Percentiles rank a stretch among this genome's conserved stretches.
phyloP scores from a whole-genome alignment of 108 stramenopile species.

The Pseudonitzschia pungens region DNA sequence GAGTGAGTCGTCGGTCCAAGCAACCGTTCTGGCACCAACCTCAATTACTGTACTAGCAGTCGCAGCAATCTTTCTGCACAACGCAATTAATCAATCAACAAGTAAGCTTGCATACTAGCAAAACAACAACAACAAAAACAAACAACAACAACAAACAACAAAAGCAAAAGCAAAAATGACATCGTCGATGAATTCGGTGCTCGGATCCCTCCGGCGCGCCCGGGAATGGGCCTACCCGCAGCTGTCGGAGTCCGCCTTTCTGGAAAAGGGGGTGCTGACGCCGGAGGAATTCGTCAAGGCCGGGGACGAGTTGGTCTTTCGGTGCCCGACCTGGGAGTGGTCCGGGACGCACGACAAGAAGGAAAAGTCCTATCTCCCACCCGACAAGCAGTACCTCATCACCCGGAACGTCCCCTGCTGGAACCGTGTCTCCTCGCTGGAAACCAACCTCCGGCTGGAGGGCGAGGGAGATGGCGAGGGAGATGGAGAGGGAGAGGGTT shows the following conservation, averaged over 20 bases:
- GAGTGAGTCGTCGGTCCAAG: no score
- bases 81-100: no score
- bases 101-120: no score
- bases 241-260: conserved; percentile 81
- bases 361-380: conserved; percentile 66
- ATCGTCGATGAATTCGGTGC: conserved; percentile 2
- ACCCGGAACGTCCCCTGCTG: conserved; percentile 90
- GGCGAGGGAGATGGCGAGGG: conserved; percentile 27
- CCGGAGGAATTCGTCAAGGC: conserved; percentile 93
- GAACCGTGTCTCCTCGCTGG: conserved; percentile 70
- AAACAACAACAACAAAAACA: no score
- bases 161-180: no score
- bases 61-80: no score
- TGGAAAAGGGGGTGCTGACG: conserved; percentile 90
- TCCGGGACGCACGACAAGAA: conserved; percentile 45
- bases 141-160: no score
- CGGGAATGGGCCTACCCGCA: conserved; percentile 90
- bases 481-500: conserved; percentile 70
- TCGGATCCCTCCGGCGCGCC: conserved; percentile 48
- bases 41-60: no score
- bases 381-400: conserved; percentile 90
- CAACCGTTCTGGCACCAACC: no score
- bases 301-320: conserved; percentile 89
- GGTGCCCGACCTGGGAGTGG: conserved; percentile 96
- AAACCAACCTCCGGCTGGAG: conserved; percentile 56